Evolutionary conservation across 225 moss, liverwort and hornwort genomes (phyloP).

Genomic region (Bryoerythrophyllum caledonicum): DNA sequence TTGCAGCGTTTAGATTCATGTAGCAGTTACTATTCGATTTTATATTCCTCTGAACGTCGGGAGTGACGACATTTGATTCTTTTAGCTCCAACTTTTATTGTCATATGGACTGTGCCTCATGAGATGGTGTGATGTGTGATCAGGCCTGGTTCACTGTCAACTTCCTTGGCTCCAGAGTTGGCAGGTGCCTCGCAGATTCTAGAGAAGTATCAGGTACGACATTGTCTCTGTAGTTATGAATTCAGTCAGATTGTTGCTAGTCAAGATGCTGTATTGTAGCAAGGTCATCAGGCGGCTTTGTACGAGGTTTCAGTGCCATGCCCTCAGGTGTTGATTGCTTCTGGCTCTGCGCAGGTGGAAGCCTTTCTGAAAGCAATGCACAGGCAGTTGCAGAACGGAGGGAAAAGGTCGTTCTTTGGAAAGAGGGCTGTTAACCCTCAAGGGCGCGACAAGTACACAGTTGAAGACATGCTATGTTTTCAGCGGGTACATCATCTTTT

Average conservation of each 20-base stretch:
- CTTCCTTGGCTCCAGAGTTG: constrained; percentile 79
- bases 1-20: constrained; percentile 20
- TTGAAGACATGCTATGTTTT: constrained; percentile 97
- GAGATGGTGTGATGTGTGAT: constrained; percentile 23
- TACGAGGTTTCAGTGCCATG: constrained; percentile 11
- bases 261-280: constrained; percentile 3
- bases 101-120: constrained; percentile 18
- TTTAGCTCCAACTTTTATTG: constrained; percentile 14
- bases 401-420: constrained; percentile 89
- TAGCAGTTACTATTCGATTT: constrained; percentile 4
- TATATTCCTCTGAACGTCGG: constrained; percentile 3
- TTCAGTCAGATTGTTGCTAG: constrained; percentile 18
- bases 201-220: constrained; percentile 90
- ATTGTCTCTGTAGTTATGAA: background rate
- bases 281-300: background rate
- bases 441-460: constrained; percentile 83
- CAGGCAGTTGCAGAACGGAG: constrained; percentile 85
- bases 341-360: constrained; percentile 63
- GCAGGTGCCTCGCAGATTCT: constrained; percentile 80
- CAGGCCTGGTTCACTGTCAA: constrained; percentile 62
- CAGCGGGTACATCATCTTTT: constrained; percentile 51
- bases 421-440: constrained; percentile 79
- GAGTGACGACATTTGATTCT: background rate
- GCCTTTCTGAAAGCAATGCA: constrained; percentile 92
- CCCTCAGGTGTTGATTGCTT: constrained; percentile 22